These are phyloP conservation scores for Stentor roeselii DNA, from an alignment of 73 alveolate genomes.

Conservation along the genomic window DNA sequence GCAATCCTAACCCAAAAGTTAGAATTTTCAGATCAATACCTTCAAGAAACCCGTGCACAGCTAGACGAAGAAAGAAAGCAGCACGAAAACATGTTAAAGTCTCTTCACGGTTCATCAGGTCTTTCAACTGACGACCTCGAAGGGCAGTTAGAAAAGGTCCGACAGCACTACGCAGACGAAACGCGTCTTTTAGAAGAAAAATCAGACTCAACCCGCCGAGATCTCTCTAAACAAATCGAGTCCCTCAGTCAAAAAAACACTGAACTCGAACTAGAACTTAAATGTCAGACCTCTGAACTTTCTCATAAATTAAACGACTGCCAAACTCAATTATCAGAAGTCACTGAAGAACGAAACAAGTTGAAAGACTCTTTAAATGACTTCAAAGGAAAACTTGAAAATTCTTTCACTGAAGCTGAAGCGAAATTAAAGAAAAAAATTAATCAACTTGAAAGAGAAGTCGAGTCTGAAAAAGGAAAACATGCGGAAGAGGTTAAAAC, in stretches of 20 bases:
- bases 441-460: not conserved
- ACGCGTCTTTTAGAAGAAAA: not conserved
- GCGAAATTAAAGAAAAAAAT: not conserved
- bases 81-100: constrained; percentile 36
- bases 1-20: constrained; percentile 72
- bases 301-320: not conserved
- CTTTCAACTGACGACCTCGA: constrained; percentile 41
- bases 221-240: not conserved
- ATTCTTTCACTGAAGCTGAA: not conserved
- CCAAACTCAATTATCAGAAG: not conserved
- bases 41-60: not conserved
- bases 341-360: not conserved
- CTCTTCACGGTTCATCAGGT: constrained; percentile 43
- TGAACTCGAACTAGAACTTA: not conserved
- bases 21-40: constrained; percentile 54
- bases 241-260: not conserved
- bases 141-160: not conserved
- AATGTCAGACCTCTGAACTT: not conserved
- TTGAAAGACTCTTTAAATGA: not conserved
- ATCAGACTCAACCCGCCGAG: not conserved
- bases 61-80: constrained; percentile 42
- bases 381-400: not conserved
- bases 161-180: not conserved
- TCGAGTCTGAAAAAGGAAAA: not conserved
- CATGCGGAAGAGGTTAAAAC: not conserved